Evolutionary conservation across 768 basidiomycete species (phyloP).

Genomic region (Leucocoprinus leucothites): DNA sequence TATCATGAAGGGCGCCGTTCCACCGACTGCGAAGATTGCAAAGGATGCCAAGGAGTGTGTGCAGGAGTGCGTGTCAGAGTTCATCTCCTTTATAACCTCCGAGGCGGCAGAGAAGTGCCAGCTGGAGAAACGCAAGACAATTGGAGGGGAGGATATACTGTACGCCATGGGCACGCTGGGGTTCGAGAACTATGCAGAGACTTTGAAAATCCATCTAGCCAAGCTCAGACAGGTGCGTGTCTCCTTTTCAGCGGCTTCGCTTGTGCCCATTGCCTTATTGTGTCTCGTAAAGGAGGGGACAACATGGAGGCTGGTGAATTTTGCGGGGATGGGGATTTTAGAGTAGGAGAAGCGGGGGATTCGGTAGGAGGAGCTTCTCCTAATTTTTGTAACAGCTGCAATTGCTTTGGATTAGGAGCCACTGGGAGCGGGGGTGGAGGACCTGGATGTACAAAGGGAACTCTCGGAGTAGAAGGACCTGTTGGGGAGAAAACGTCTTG

Average conservation of each 20-base stretch:
- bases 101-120: slow-evolving; percentile 96
- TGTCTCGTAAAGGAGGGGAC: slow-evolving; percentile 4
- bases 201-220: slow-evolving; percentile 87
- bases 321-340: too few species aligned
- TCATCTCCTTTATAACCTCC: slow-evolving; percentile 96
- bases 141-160: slow-evolving; percentile 95
- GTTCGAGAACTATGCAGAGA: slow-evolving; percentile 93
- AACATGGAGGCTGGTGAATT: neutral
- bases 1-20: slow-evolving; percentile 93
- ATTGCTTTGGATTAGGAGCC: too few species aligned
- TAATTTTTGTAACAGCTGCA: too few species aligned
- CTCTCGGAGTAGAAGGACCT: too few species aligned
- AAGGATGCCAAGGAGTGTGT: slow-evolving; percentile 99
- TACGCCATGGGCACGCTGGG: slow-evolving; percentile 92
- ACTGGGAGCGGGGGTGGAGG: too few species aligned
- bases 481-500: too few species aligned
- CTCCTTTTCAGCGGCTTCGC: neutral
- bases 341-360: too few species aligned
- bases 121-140: slow-evolving; percentile 95
- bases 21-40: slow-evolving; percentile 89
- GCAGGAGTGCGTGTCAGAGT: slow-evolving; percentile 97
- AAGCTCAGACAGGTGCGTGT: slow-evolving; percentile 75
- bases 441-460: too few species aligned
- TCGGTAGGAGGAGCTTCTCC: too few species aligned
- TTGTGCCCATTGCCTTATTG: neutral